These are phyloP conservation scores for Penicillium diatomitis DNA, from an alignment of 495 filamentous ascomycete species.

Conservation along the genomic window DNA sequence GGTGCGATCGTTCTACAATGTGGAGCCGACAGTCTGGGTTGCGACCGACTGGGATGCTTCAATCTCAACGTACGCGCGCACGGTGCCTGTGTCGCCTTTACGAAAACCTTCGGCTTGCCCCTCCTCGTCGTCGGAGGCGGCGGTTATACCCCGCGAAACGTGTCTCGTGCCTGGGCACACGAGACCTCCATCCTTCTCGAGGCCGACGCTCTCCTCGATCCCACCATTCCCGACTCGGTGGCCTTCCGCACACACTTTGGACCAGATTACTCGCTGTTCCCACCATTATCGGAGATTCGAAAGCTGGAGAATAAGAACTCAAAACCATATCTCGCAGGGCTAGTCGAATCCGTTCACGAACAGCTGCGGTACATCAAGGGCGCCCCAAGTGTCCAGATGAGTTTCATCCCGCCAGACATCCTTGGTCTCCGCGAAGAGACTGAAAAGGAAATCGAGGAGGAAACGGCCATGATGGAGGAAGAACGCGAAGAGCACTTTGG, in stretches of 20 bases:
- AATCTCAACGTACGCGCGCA: slow-evolving; percentile 93
- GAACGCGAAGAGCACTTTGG: slow-evolving; percentile 34
- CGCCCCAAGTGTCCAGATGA: slow-evolving; percentile 81
- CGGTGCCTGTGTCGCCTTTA: slow-evolving; percentile 80
- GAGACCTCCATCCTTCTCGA: slow-evolving; percentile 87
- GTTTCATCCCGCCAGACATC: slow-evolving; percentile 70
- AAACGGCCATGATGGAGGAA: slow-evolving; percentile 52
- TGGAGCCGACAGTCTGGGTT: slow-evolving; percentile 89
- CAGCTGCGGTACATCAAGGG: slow-evolving; percentile 77
- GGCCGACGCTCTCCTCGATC: slow-evolving; percentile 59
- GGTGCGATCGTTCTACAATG: slow-evolving; percentile 91
- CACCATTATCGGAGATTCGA: slow-evolving; percentile 59
- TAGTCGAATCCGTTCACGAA: slow-evolving; percentile 67
- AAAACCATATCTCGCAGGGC: slow-evolving; percentile 60
- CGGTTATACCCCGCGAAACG: slow-evolving; percentile 95
- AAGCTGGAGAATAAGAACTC: slow-evolving; percentile 72
- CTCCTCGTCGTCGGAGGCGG: slow-evolving; percentile 88
- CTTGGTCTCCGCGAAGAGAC: slow-evolving; percentile 66
- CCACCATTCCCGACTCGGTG: slow-evolving; percentile 60
- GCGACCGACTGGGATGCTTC: slow-evolving; percentile 89
- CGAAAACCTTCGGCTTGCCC: slow-evolving; percentile 68
- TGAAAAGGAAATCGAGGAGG: slow-evolving; percentile 67
- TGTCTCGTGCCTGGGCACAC: slow-evolving; percentile 91
- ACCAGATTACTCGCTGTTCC: slow-evolving; percentile 70
- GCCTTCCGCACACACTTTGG: slow-evolving; percentile 75